phyloP scores from a whole-genome alignment of 2,329 filamentous ascomycete species.

The Hypoxylon rubiginosum region DNA sequence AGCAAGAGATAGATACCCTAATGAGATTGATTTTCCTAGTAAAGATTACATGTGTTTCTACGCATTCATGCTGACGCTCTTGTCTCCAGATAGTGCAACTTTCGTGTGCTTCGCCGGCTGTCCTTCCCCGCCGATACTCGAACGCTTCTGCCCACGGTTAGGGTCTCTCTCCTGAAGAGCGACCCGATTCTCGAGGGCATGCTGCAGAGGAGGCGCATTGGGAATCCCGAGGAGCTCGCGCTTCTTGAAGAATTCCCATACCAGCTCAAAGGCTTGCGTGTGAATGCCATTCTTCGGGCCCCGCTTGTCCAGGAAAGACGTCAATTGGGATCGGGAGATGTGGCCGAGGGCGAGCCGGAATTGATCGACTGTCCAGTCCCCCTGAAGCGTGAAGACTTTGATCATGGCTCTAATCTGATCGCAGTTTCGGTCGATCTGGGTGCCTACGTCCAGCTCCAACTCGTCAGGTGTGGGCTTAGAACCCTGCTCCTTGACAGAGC shows the following conservation, averaged over 20 bases:
- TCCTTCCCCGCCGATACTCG: not conserved
- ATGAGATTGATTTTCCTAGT: not conserved
- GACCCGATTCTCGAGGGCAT: not conserved
- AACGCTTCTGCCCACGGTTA: conserved; percentile 10
- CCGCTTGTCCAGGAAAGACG: not conserved
- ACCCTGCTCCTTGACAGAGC: not conserved
- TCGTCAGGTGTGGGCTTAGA: not conserved
- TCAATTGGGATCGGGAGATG: not conserved
- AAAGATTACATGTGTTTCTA: not conserved
- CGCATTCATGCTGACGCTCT: not conserved
- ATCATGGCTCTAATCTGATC: conserved; percentile 10
- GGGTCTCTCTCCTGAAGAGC: not conserved
- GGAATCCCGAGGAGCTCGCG: conserved; percentile 1
- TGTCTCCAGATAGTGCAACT: conserved; percentile 33
- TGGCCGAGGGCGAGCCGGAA: conserved; percentile 3
- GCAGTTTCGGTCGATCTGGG: conserved; percentile 3
- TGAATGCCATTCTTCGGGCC: not conserved
- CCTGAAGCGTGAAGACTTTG: conserved; percentile 3
- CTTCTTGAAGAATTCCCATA: conserved; percentile 9
- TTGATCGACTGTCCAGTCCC: not conserved
- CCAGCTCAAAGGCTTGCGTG: not conserved
- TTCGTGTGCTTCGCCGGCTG: not conserved
- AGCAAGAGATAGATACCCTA: too few relatives aligned
- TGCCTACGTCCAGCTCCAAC: not conserved
- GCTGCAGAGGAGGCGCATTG: not conserved